These are phyloP conservation scores for Cystoderma amianthinum DNA, from an alignment of 768 basidiomycete species.

Conservation along the genomic window DNA sequence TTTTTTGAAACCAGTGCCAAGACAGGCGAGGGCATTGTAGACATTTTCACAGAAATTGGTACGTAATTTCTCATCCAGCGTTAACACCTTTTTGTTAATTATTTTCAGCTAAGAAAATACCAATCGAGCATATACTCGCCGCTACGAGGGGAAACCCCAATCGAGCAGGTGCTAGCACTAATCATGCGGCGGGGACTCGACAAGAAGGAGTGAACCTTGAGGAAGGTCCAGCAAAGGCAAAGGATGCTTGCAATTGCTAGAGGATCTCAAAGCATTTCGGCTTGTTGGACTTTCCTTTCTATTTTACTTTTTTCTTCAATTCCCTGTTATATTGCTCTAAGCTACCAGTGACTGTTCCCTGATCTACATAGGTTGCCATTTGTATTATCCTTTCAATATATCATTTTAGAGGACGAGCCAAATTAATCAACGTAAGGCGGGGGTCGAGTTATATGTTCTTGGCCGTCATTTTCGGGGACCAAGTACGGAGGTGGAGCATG, in stretches of 20 bases:
- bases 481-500: constrained; percentile 80
- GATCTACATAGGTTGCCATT: constrained; percentile 9
- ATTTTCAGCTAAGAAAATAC: constrained; percentile 50
- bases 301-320: constrained; percentile 10
- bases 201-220: constrained; percentile 67
- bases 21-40: constrained; percentile 91
- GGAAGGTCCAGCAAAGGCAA: constrained; percentile 56
- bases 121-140: constrained; percentile 90
- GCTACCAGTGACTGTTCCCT: constrained; percentile 8
- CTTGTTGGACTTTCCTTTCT: constrained; percentile 9
- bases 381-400: constrained; percentile 14
- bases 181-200: constrained; percentile 41
- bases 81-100: constrained; percentile 3
- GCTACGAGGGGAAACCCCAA: constrained; percentile 67
- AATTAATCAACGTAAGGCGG: constrained; percentile 58
- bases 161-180: constrained; percentile 50
- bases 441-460: constrained; percentile 47
- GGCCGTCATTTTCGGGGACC: constrained; percentile 43
- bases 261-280: too few species aligned
- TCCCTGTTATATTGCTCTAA: constrained; percentile 15
- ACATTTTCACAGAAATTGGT: constrained; percentile 99
- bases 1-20: constrained; percentile 99
- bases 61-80: constrained; percentile 8
- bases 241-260: constrained; percentile 82
- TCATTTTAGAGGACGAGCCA: constrained; percentile 9